phyloP scores from a whole-genome alignment of 108 stramenopile species.

The Epipyxis sp. region DNA sequence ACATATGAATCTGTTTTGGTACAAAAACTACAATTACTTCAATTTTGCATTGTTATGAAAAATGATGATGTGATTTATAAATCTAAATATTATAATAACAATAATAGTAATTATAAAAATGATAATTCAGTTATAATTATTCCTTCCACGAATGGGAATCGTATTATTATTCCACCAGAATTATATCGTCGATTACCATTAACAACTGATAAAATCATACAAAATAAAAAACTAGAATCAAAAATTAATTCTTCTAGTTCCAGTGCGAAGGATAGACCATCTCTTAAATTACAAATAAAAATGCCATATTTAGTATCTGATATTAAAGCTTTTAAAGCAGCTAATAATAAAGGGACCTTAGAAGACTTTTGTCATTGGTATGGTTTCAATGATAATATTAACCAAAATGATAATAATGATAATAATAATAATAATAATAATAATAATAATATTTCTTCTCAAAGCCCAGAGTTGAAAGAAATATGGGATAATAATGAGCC shows the following conservation, averaged over 20 bases:
- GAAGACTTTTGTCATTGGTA: neutral
- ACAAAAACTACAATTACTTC: neutral
- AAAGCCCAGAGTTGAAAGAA: too few relatives aligned
- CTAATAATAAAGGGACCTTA: neutral
- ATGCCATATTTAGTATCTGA: neutral
- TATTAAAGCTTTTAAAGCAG: neutral
- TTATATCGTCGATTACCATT: neutral
- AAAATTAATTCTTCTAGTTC: neutral
- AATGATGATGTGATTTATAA: neutral
- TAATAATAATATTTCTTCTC: too few relatives aligned
- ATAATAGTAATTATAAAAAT: neutral
- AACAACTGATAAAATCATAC: neutral
- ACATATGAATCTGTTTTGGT: neutral
- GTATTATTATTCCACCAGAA: neutral
- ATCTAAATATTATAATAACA: neutral
- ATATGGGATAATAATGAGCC: too few relatives aligned
- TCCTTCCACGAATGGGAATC: neutral
- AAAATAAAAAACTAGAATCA: neutral
- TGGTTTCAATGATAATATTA: neutral
- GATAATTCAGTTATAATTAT: too few relatives aligned
- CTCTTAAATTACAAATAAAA: neutral
- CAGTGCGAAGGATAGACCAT: neutral
- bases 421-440: too few relatives aligned
- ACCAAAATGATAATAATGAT: too few relatives aligned
- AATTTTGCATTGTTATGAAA: neutral